Conservation (phyloP, 148 eudicot species). For the Rhododendron williamsianum region DNA sequence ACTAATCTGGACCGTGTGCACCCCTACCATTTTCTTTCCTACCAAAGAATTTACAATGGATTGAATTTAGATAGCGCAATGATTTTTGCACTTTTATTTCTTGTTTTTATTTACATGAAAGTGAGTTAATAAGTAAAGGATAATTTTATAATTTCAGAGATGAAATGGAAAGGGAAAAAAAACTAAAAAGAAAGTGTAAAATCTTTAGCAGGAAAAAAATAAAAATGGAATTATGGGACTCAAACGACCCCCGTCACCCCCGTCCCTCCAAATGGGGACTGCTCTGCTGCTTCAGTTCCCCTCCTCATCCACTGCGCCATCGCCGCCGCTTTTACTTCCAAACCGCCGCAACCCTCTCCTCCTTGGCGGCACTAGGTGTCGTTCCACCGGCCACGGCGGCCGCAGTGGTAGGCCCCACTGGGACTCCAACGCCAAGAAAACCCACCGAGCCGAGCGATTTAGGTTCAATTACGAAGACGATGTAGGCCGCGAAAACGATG, state of each 20-base stretch:
- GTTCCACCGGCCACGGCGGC: not conserved
- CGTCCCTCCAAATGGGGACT: not conserved
- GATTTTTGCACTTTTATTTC: too few relatives aligned
- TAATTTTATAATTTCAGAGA: too few relatives aligned
- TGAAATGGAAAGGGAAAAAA: too few relatives aligned
- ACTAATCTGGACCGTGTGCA: too few relatives aligned
- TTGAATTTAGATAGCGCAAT: too few relatives aligned
- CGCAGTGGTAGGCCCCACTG: not conserved
- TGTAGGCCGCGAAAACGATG: conserved; percentile 8
- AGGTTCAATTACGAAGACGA: conserved; percentile 16
- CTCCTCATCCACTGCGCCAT: not conserved
- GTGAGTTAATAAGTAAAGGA: too few relatives aligned
- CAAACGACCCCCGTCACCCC: not conserved
- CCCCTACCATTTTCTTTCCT: too few relatives aligned
- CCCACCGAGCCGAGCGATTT: conserved; percentile 18
- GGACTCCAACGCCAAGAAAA: conserved; percentile 16
- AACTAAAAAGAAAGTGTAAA: too few relatives aligned
- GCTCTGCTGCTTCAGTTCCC: conserved; percentile 5
- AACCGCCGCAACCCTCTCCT: not conserved
- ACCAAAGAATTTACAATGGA: too few relatives aligned
- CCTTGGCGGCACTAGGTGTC: not conserved
- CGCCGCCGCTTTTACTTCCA: not conserved
- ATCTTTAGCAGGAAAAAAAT: too few relatives aligned
- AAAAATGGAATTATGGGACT: too few relatives aligned
- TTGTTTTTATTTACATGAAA: too few relatives aligned